Evolutionary conservation across 768 basidiomycete species (phyloP), one percentile per base, ranked within the genome.

Genomic region (Daedalea quercina): DNA sequence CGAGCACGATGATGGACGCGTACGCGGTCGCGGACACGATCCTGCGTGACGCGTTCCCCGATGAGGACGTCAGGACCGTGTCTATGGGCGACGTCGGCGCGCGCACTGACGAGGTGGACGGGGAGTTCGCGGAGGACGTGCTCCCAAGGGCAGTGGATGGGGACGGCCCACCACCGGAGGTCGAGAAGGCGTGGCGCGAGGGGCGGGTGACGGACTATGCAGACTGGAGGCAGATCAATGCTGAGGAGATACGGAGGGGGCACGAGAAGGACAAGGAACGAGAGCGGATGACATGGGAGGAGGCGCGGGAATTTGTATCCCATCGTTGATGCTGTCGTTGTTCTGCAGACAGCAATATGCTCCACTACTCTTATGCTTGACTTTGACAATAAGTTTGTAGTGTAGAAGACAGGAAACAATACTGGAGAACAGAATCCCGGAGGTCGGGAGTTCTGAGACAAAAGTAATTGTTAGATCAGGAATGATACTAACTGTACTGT

Each of bases 1-100:
- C 92, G 1, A 76, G 85, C 2, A 96, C 96, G 31, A 93, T 99
- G 93, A 82, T 91, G 68, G 79, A 96, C 64, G 90, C 94, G 20
- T 92, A 93, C 63, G 76, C 77, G 2, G 82, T 90, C 2, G 86
- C 90, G 1, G 82, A 87, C 35, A 71, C 77, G 0, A 79, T 97
- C 49, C 56, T 92, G 1, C 68, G 71, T 1, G 93, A 94, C 60
- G 75, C 77, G 17, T 63, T 68, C 37, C 52, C 63, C 0, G 46
- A 45, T 7, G 55, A 51, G 37, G 57, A 23, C 34, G 54, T 42
- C 43, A 28, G 28, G 45, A 56, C 50, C 15, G 50, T 37, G 44
- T 50, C 57, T 4, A 15, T 44, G 17, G 53, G 54, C 22, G 55
- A 54, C 41, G 50, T 44, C 17, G 59, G 54, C 61, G 37, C 49